These are phyloP conservation scores for Mycena belliarum DNA, from an alignment of 768 basidiomycete genomes.

Conservation along the genomic window DNA sequence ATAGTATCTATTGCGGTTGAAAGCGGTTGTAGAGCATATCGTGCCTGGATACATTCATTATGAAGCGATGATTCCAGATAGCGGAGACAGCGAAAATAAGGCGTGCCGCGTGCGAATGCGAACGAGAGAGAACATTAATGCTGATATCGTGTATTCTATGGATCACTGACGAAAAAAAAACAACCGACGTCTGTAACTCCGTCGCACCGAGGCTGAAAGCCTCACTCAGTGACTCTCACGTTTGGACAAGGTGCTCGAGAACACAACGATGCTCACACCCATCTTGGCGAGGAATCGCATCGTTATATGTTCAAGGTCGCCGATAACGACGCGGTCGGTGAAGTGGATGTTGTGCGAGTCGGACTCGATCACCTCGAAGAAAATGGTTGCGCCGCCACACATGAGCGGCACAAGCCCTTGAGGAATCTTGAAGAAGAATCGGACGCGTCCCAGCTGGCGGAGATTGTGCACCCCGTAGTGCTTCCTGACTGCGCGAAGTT, in stretches of 20 bases:
- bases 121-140: no score
- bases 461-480: conserved; percentile 32
- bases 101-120: no score
- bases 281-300: conserved; percentile 40
- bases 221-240: no score
- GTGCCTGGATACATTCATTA: no score
- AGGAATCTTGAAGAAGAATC: conserved; percentile 39
- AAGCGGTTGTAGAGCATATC: no score
- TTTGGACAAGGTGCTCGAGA: conserved; percentile 35
- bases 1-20: no score
- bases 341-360: conserved; percentile 25
- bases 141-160: no score
- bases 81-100: no score
- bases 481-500: conserved; percentile 6
- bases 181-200: no score
- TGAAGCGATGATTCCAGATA: no score
- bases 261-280: conserved; percentile 39
- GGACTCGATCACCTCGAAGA: conserved; percentile 14
- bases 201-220: conserved; percentile 33
- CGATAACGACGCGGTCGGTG: conserved; percentile 36
- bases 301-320: conserved; percentile 39
- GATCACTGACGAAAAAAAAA: no score
- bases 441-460: conserved; percentile 33
- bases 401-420: conserved; percentile 26
- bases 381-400: conserved; percentile 27